A percentile compares a stretch with the other conserved stretches of the same genome.
These are phyloP conservation scores for Pleoardoris graminearum DNA, from an alignment of 2,329 filamentous ascomycete species.

Conservation along the genomic window DNA sequence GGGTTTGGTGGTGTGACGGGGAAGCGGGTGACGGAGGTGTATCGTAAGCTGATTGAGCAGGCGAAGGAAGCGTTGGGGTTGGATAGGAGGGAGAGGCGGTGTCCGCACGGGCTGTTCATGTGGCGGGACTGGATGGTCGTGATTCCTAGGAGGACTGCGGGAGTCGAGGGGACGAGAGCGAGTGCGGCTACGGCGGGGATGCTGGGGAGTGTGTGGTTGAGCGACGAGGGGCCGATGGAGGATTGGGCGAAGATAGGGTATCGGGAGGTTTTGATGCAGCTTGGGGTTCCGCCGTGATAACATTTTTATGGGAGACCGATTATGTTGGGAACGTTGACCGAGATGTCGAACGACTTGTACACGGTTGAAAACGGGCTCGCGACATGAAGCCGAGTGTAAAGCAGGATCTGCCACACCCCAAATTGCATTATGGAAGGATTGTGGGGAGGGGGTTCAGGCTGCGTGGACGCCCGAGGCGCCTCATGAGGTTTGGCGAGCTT, in stretches of 20 bases:
- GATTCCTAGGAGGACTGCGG: constrained; percentile 48
- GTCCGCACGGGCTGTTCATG: constrained; percentile 54
- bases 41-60: constrained; percentile 22
- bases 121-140: constrained; percentile 53
- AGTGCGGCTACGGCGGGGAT: constrained; percentile 54
- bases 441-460: no score
- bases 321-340: no score
- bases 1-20: constrained; percentile 13
- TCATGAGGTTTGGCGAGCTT: no score
- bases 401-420: no score
- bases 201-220: constrained; percentile 51
- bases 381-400: no score
- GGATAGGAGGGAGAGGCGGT: constrained; percentile 25
- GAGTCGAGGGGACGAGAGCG: constrained; percentile 32
- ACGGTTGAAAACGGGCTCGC: no score
- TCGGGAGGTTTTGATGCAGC: constrained; percentile 39
- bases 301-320: no score
- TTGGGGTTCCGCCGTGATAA: constrained; percentile 39
- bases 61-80: constrained; percentile 16
- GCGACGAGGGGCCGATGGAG: constrained; percentile 39
- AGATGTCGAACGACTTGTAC: no score
- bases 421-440: no score
- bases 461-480: no score
- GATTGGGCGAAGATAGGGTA: constrained; percentile 47
- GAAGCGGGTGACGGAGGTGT: constrained; percentile 21